A percentile compares a stretch with the other conserved stretches of the same genome.
Conservation (phyloP, 129 eudicot species). For the Artemisia tridentata region DNA sequence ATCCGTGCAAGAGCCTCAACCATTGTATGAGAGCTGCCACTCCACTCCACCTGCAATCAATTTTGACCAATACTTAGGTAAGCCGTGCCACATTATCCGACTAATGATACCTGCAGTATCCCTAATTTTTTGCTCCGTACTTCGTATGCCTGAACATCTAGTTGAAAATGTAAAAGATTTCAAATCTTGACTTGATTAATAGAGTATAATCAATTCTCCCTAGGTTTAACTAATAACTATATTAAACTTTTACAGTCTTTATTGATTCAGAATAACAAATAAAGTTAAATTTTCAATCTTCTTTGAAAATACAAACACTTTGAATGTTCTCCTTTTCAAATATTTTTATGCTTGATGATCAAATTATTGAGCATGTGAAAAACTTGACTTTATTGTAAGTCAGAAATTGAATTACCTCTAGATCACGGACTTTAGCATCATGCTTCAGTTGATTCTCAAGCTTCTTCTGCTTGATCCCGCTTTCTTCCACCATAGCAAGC, state of each 20-base stretch:
- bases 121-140: not conserved
- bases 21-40: conserved; percentile 68
- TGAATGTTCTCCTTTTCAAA: not conserved
- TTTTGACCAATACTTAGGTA: conserved; percentile 17
- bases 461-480: conserved; percentile 71
- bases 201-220: not conserved
- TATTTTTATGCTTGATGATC: not conserved
- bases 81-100: conserved; percentile 5
- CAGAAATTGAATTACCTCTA: conserved; percentile 49
- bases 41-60: conserved; percentile 78
- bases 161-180: conserved; percentile 8
- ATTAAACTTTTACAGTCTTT: conserved; percentile 6
- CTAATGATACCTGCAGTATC: not conserved
- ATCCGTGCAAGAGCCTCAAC: conserved; percentile 67
- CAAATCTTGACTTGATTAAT: not conserved
- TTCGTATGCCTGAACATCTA: not conserved
- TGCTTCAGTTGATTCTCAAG: conserved; percentile 78
- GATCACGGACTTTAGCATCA: conserved; percentile 68
- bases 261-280: not conserved
- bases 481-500: conserved; percentile 63
- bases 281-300: not conserved
- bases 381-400: conserved; percentile 7
- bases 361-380: not conserved
- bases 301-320: not conserved
- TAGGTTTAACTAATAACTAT: too few relatives aligned